Evolutionary conservation across 2,329 filamentous ascomycete species (phyloP).

Genomic region (Aspergillus fumigatus): DNA sequence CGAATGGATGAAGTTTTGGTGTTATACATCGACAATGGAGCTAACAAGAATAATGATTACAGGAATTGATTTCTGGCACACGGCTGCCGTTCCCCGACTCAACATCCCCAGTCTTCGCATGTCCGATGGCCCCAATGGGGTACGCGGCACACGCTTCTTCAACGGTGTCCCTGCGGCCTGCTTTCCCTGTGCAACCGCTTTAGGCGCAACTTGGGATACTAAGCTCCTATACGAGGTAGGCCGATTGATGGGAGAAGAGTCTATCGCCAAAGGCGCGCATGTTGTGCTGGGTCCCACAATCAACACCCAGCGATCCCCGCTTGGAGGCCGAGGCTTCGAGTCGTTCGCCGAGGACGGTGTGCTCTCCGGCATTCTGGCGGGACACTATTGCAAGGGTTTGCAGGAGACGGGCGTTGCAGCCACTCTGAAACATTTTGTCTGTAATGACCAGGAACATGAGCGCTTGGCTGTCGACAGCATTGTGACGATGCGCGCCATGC

Average conservation of each 20-base stretch:
- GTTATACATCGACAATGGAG: neutral
- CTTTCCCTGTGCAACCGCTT: conserved; percentile 72
- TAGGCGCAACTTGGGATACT: conserved; percentile 75
- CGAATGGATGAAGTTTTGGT: no score
- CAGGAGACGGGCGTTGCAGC: conserved; percentile 71
- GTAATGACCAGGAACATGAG: conserved; percentile 46
- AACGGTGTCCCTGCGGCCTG: conserved; percentile 67
- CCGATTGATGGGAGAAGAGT: conserved; percentile 65
- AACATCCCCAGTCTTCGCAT: conserved; percentile 62
- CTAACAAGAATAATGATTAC: neutral
- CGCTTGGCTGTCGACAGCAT: conserved; percentile 41
- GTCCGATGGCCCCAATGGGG: conserved; percentile 67
- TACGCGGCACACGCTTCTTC: conserved; percentile 64
- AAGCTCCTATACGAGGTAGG: conserved; percentile 66
- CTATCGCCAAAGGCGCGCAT: conserved; percentile 67
- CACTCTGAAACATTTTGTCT: conserved; percentile 65
- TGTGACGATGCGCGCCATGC: conserved; percentile 49
- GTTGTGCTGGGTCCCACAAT: conserved; percentile 73
- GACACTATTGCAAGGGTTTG: conserved; percentile 66
- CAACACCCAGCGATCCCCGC: conserved; percentile 74
- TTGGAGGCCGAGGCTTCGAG: conserved; percentile 83
- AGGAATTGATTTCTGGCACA: conserved; percentile 63
- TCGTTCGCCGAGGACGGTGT: conserved; percentile 80
- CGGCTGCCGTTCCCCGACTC: conserved; percentile 58
- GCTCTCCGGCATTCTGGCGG: conserved; percentile 68